These are phyloP conservation scores for Pseudotsuga menziesii DNA, from an alignment of 75 land plant genomes.

Conservation along the genomic window DNA sequence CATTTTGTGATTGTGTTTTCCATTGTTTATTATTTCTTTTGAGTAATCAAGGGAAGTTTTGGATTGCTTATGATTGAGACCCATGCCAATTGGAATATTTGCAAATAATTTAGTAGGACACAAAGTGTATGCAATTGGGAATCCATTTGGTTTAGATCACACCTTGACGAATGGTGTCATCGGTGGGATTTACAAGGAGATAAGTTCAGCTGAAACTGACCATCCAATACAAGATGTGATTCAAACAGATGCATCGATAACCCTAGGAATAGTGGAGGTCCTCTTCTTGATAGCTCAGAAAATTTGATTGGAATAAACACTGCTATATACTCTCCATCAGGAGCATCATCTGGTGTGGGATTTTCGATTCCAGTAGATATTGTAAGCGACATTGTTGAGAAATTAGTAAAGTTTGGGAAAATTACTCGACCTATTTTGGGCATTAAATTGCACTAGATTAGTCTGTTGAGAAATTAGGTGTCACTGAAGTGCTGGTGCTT, in stretches of 20 bases:
- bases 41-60: not conserved
- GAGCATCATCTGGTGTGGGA: constrained; percentile 98
- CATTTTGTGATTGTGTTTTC: not conserved
- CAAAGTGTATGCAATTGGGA: too few species aligned
- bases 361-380: constrained; percentile 99
- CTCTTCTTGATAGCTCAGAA: constrained; percentile 95
- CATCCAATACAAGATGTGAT: constrained; percentile 98
- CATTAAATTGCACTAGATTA: constrained; percentile 98
- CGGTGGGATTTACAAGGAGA: constrained; percentile 96
- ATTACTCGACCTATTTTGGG: constrained; percentile 96
- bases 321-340: constrained; percentile 98
- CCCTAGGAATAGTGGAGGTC: constrained; percentile 99
- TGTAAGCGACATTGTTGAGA: constrained; percentile 95
- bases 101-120: too few species aligned
- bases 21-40: not conserved
- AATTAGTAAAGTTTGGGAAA: constrained; percentile 84
- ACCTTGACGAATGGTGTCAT: constrained; percentile 99
- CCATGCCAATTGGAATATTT: too few species aligned
- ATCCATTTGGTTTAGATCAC: constrained; percentile 85
- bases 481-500: too few species aligned
- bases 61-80: too few species aligned
- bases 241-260: constrained; percentile 99
- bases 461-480: constrained; percentile 95
- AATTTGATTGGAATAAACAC: constrained; percentile 95
- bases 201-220: constrained; percentile 97